These are phyloP conservation scores for Saccharomycopsis hybrid DNA, from an alignment of 1,139 yeast species.

Conservation along the genomic window DNA sequence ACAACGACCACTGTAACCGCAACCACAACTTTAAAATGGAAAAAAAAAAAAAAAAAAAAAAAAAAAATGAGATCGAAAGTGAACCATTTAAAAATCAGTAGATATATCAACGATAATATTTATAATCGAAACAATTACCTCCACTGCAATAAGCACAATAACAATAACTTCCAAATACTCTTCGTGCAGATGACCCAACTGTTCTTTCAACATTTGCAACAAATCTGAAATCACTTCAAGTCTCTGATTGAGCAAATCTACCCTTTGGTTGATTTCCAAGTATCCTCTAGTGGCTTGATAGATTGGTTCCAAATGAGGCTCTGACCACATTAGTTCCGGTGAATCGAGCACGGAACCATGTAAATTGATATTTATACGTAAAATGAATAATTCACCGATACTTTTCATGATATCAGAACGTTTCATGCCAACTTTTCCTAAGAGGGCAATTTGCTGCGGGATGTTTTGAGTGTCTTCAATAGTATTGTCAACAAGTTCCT, in stretches of 20 bases:
- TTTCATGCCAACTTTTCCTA: constrained; percentile 79
- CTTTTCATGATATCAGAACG: constrained; percentile 77
- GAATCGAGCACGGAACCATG: constrained; percentile 89
- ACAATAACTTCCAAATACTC: constrained; percentile 91
- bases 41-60: too few species aligned
- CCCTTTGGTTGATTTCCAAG: constrained; percentile 89
- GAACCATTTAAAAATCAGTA: constrained; percentile 28
- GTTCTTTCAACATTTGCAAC: constrained; percentile 93
- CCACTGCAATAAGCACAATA: constrained; percentile 86
- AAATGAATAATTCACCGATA: constrained; percentile 85
- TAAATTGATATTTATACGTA: constrained; percentile 88
- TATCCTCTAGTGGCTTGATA: constrained; percentile 88
- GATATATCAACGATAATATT: constrained; percentile 47
- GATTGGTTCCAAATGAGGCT: constrained; percentile 89
- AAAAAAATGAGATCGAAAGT: too few species aligned
- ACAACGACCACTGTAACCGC: too few species aligned
- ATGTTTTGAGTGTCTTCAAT: constrained; percentile 79
- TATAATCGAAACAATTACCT: constrained; percentile 79
- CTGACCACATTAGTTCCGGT: constrained; percentile 96
- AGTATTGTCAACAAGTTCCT: constrained; percentile 81
- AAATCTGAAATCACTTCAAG: constrained; percentile 89
- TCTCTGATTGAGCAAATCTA: constrained; percentile 81
- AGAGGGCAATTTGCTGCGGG: constrained; percentile 83
- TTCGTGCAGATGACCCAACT: constrained; percentile 85
- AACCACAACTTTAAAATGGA: too few species aligned